These are phyloP conservation scores for Mortierella sp. DNA, from an alignment of 371 early-diverging fungal genomes.

Conservation along the genomic window DNA sequence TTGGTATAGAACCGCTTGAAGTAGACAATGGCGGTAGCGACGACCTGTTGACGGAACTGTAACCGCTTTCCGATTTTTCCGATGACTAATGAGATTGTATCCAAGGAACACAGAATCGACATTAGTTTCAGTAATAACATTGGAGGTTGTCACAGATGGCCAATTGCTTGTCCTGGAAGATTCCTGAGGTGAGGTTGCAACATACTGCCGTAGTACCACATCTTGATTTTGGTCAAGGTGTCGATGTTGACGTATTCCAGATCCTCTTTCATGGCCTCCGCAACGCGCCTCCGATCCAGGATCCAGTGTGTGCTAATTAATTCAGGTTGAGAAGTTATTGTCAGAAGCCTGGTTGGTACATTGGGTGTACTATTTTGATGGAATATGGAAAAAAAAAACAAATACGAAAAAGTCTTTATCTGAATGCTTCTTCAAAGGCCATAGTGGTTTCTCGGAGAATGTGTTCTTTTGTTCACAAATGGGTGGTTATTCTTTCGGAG, in stretches of 20 bases:
- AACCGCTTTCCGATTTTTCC: slow-evolving; percentile 82
- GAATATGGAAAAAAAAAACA: too few species aligned
- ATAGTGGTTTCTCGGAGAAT: neutral
- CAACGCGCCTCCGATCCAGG: slow-evolving; percentile 69
- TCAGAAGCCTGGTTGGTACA: too few species aligned
- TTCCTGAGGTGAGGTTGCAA: neutral
- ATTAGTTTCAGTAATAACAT: neutral
- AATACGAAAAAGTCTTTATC: too few species aligned
- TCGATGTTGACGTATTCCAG: slow-evolving; percentile 66
- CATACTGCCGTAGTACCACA: slow-evolving; percentile 79
- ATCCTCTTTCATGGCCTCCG: slow-evolving; percentile 70
- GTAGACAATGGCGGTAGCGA: slow-evolving; percentile 89
- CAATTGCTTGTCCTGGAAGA: neutral
- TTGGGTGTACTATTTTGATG: too few species aligned
- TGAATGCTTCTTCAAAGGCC: too few species aligned
- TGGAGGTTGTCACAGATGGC: neutral
- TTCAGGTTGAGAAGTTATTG: neutral
- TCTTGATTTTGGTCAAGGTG: slow-evolving; percentile 74
- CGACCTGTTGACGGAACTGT: slow-evolving; percentile 83
- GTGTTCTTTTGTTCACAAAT: neutral
- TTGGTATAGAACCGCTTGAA: slow-evolving; percentile 92
- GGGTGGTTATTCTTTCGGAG: neutral
- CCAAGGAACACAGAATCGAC: neutral
- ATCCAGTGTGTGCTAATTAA: slow-evolving; percentile 74
- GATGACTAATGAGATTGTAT: slow-evolving; percentile 69